Conservation (phyloP, 306 rosid species). For the Trifolium repens region DNA sequence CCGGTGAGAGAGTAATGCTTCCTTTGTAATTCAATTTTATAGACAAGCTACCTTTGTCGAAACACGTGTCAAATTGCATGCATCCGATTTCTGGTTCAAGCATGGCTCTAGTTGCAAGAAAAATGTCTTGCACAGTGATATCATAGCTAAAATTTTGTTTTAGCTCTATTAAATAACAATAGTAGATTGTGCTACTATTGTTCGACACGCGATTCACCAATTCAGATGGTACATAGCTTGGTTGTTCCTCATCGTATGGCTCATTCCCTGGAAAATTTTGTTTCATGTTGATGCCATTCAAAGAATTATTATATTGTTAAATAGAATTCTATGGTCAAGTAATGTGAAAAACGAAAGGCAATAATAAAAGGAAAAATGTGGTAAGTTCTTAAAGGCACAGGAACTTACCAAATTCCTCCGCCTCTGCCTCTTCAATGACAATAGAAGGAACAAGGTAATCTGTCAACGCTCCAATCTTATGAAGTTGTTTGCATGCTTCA, state of each 20-base stretch:
- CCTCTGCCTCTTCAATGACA: constrained; percentile 59
- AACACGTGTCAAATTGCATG: constrained; percentile 52
- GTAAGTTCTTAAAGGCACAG: not conserved
- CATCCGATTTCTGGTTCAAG: constrained; percentile 61
- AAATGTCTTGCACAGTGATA: constrained; percentile 54
- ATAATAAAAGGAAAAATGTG: constrained; percentile 6
- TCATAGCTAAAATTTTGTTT: constrained; percentile 57
- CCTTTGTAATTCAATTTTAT: constrained; percentile 61
- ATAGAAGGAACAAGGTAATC: constrained; percentile 78
- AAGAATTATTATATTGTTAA: constrained; percentile 1
- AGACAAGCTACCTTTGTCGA: constrained; percentile 56
- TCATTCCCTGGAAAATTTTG: constrained; percentile 53
- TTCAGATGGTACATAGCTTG: constrained; percentile 65
- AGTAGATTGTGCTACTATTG: constrained; percentile 45
- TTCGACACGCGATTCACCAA: constrained; percentile 46
- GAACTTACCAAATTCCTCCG: constrained; percentile 58
- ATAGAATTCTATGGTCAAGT: constrained; percentile 20
- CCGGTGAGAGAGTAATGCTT: constrained; percentile 46
- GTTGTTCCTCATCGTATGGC: constrained; percentile 62
- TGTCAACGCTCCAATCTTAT: constrained; percentile 76
- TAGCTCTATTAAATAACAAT: constrained; percentile 77
- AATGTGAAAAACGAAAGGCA: constrained; percentile 5
- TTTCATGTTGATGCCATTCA: constrained; percentile 22
- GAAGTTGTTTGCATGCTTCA: constrained; percentile 91
- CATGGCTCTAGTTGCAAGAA: constrained; percentile 59